phyloP scores from a whole-genome alignment of 345 rosid genomes.

The Syzygium jambos region DNA sequence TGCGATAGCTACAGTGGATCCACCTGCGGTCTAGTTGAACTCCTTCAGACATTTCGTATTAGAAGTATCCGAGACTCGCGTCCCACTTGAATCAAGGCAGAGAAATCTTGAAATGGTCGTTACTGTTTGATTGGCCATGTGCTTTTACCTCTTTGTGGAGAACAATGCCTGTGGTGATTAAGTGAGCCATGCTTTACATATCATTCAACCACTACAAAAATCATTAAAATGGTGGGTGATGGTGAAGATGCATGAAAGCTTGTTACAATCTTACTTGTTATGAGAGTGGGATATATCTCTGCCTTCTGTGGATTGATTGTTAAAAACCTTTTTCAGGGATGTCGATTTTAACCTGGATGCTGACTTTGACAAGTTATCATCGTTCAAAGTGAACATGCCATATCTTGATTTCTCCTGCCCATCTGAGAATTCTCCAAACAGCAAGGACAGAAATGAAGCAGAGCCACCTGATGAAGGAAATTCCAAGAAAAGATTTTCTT shows the following conservation, averaged over 20 bases:
- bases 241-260: background rate
- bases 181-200: background rate
- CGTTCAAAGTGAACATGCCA: slow-evolving; percentile 74
- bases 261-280: background rate
- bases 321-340: slow-evolving; percentile 38
- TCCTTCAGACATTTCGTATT: background rate
- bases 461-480: slow-evolving; percentile 9
- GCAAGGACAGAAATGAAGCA: slow-evolving; percentile 45
- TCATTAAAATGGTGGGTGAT: too few species aligned
- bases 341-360: slow-evolving; percentile 76
- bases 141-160: background rate
- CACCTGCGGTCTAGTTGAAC: background rate
- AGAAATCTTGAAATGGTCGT: background rate
- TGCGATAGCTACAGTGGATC: background rate
- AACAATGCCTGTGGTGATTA: background rate
- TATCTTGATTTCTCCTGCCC: slow-evolving; percentile 73
- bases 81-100: background rate
- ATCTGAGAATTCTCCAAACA: slow-evolving; percentile 39
- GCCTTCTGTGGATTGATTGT: background rate
- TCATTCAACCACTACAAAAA: background rate
- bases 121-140: background rate
- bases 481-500: background rate
- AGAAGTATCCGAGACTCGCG: background rate
- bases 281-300: background rate
- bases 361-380: slow-evolving; percentile 62